Percentiles rank a stretch among this genome's conserved stretches.
Conservation (phyloP, 768 basidiomycete species). For the Floccularia luteovirens region DNA sequence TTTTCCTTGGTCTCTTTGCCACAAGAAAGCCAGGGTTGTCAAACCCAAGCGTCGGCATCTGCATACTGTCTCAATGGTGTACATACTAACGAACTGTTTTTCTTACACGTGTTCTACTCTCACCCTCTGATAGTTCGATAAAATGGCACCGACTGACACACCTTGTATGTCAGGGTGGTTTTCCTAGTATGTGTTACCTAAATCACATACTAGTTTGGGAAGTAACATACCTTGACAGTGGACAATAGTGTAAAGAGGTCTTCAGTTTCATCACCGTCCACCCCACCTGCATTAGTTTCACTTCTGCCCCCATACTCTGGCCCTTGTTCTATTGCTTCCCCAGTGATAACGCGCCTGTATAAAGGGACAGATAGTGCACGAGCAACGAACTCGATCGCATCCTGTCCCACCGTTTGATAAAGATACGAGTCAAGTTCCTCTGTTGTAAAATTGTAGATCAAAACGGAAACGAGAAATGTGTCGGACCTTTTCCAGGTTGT, state of each 20-base stretch:
- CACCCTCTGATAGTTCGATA: constrained; percentile 95
- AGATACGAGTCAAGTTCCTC: constrained; percentile 98
- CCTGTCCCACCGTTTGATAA: constrained; percentile 98
- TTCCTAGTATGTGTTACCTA: constrained; percentile 28
- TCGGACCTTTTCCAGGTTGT: constrained; percentile 74
- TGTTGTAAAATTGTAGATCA: constrained; percentile 24
- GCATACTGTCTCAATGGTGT: not conserved
- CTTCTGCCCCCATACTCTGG: constrained; percentile 78
- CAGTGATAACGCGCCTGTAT: constrained; percentile 74
- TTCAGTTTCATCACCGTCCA: constrained; percentile 90
- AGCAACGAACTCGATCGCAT: constrained; percentile 83
- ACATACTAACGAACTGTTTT: not conserved
- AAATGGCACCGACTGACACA: constrained; percentile 92
- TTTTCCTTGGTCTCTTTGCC: constrained; percentile 88
- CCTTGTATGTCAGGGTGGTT: constrained; percentile 77
- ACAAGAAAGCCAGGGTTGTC: constrained; percentile 81
- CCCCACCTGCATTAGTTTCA: constrained; percentile 34
- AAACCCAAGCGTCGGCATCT: constrained; percentile 80
- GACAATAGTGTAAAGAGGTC: constrained; percentile 73
- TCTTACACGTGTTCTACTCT: constrained; percentile 95
- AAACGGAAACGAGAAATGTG: constrained; percentile 11
- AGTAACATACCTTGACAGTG: constrained; percentile 60
- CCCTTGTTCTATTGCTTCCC: constrained; percentile 73
- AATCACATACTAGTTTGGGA: not conserved
- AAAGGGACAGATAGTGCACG: constrained; percentile 81